These are phyloP conservation scores for Rehmannia glutinosa DNA, from an alignment of 257 asterid species.

Conservation along the genomic window DNA sequence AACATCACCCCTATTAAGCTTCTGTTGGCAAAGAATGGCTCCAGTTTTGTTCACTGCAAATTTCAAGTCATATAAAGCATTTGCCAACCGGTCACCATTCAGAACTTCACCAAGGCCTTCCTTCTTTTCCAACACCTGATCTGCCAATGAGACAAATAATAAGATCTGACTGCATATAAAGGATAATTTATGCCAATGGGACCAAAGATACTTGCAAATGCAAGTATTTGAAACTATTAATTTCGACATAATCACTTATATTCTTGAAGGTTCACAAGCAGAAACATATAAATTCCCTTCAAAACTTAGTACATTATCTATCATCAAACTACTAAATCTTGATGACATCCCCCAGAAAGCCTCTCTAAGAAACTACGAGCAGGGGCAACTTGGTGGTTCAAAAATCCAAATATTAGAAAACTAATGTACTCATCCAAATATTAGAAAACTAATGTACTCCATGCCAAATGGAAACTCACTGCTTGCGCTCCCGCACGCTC, in stretches of 20 bases:
- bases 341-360: not conserved
- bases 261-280: not conserved
- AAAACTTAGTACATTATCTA: not conserved
- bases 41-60: conserved; percentile 52
- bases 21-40: conserved; percentile 56
- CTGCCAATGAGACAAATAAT: conserved; percentile 34
- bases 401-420: not conserved
- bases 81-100: conserved; percentile 62
- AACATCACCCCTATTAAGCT: conserved; percentile 42
- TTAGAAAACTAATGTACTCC: not conserved
- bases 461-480: not conserved
- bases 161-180: conserved; percentile 1
- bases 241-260: not conserved
- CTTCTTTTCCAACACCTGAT: conserved; percentile 48
- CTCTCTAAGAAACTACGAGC: not conserved
- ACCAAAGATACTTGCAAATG: not conserved
- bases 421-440: no score
- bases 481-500: not conserved
- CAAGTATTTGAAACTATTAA: not conserved
- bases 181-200: not conserved
- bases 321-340: not conserved
- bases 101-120: conserved; percentile 76
- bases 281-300: not conserved
- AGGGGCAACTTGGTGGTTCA: not conserved
- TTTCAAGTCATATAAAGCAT: conserved; percentile 52